phyloP scores from a whole-genome alignment of 805 yeast species.

The Lipomyces yamadae region DNA sequence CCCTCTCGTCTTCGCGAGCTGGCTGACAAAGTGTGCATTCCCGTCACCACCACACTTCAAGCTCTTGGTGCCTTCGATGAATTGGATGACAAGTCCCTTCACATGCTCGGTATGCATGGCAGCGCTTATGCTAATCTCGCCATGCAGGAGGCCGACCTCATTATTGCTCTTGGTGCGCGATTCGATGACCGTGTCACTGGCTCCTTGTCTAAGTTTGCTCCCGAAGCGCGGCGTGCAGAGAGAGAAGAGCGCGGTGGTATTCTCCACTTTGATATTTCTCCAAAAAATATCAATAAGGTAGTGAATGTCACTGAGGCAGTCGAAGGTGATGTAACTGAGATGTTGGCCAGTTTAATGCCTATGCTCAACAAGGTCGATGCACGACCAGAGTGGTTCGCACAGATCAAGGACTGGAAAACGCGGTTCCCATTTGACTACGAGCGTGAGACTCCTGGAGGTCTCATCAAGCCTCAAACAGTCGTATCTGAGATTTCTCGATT shows the following conservation, averaged over 20 bases:
- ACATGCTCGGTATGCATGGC: slow-evolving; percentile 99
- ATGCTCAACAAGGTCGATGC: slow-evolving; percentile 62
- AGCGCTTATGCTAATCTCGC: slow-evolving; percentile 93
- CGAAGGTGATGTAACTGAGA: slow-evolving; percentile 91
- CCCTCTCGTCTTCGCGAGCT: slow-evolving; percentile 79
- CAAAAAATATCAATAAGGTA: slow-evolving; percentile 97
- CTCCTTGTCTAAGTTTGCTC: slow-evolving; percentile 84
- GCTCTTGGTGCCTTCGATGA: slow-evolving; percentile 96
- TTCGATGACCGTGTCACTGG: slow-evolving; percentile 99
- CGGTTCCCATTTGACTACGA: slow-evolving; percentile 85
- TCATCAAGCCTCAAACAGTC: slow-evolving; percentile 90
- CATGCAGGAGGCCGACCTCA: slow-evolving; percentile 89
- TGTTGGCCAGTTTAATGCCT: slow-evolving; percentile 74
- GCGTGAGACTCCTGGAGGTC: slow-evolving; percentile 58
- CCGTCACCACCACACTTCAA: slow-evolving; percentile 95
- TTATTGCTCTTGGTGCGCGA: slow-evolving; percentile 94
- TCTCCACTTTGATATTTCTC: slow-evolving; percentile 91
- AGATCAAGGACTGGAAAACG: slow-evolving; percentile 79
- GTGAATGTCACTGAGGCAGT: slow-evolving; percentile 91
- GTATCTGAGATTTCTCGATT: slow-evolving; percentile 77
- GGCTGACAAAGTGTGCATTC: slow-evolving; percentile 88
- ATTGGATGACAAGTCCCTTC: slow-evolving; percentile 83
- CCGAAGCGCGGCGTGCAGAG: slow-evolving; percentile 89
- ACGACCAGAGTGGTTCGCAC: slow-evolving; percentile 80
- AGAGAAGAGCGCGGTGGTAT: slow-evolving; percentile 91